Evolutionary conservation across 495 filamentous ascomycete genomes (phyloP), one percentile per base, ranked within the genome.

Genomic region (Pseudotulostoma volvatum): DNA sequence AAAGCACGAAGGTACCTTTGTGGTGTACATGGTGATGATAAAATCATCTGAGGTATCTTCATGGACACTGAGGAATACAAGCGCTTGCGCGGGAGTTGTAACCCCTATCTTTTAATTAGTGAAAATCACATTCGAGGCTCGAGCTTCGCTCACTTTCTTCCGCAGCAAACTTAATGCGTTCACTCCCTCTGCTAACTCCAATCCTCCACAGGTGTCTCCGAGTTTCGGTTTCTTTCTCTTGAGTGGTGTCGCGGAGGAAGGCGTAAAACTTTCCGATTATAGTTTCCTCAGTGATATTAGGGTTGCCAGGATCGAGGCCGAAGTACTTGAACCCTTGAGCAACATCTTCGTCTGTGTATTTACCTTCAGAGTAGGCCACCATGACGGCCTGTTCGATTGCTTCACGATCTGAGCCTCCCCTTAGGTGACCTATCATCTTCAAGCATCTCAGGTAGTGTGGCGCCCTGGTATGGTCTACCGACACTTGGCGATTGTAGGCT

Each of bases 31-130:
- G 7, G 74, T 61, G 28, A 68, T 56, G 11, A 81, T 55, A 41
- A 74, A 77, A 17, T 79, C 73, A 49, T 81, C 76, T 0, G 57
- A 42, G 3, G 63, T 68, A n/a, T 53, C 44, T 38, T 61, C 51
- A 31, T 63, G 55, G 7, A 71, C 65, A 20, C 66, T 72, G 14
- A 81, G 56, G 49, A 66, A 81, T 3, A 67, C 51, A 13, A 75
- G 53, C 3, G 76, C 76, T 49, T 79, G 74, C 37, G 74, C 67
- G 36, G 71, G 71, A 11, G 61, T 77, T 21, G 69, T 59, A n/a
- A 80, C 63, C 18, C 59, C 65, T 71, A 36, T 47, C 23, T 5
- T 28, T 11, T 5, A 28, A 28, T 28, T 28, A 28, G 23, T n/a
- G n/a, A n/a, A n/a, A n/a, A n/a, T n/a, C n/a, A n/a, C n/a, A n/a